Conservation (phyloP, 306 rosid species). For the Alnus rubra region DNA sequence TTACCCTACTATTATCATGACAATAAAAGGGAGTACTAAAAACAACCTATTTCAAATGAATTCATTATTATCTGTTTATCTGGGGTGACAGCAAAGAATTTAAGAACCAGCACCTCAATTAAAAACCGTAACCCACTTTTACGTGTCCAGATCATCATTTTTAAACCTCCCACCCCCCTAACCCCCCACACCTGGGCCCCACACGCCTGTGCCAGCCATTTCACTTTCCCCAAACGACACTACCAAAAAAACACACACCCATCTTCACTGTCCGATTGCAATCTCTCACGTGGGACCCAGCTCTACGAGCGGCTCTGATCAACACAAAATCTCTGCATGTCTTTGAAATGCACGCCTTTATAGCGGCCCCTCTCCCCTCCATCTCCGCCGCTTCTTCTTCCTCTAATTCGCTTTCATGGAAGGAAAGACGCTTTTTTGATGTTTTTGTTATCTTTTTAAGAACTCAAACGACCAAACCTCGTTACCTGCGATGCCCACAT, state of each 20-base stretch:
- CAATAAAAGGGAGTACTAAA: no score
- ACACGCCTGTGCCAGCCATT: slow-evolving; percentile 14
- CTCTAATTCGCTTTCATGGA: not conserved
- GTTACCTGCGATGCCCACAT: not conserved
- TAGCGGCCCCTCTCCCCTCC: not conserved
- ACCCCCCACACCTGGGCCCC: slow-evolving; percentile 14
- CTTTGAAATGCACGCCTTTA: not conserved
- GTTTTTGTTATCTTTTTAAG: not conserved
- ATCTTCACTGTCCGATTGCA: slow-evolving; percentile 5
- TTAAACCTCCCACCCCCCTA: not conserved
- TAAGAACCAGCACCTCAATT: no score
- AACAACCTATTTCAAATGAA: no score
- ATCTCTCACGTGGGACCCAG: not conserved
- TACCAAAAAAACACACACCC: not conserved
- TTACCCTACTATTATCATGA: no score
- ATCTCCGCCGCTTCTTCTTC: slow-evolving; percentile 22
- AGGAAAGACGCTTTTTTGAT: slow-evolving; percentile 1
- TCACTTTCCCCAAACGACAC: no score
- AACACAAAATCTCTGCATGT: no score
- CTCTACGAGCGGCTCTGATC: no score
- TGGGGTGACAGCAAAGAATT: no score
- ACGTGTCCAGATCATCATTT: no score
- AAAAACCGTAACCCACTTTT: no score
- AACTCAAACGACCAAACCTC: slow-evolving; percentile 9
- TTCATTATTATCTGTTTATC: no score